Percentiles rank a stretch among this genome's conserved stretches.
Conservation (phyloP, 176 grass and related monocot species). For the Carex parvula region DNA sequence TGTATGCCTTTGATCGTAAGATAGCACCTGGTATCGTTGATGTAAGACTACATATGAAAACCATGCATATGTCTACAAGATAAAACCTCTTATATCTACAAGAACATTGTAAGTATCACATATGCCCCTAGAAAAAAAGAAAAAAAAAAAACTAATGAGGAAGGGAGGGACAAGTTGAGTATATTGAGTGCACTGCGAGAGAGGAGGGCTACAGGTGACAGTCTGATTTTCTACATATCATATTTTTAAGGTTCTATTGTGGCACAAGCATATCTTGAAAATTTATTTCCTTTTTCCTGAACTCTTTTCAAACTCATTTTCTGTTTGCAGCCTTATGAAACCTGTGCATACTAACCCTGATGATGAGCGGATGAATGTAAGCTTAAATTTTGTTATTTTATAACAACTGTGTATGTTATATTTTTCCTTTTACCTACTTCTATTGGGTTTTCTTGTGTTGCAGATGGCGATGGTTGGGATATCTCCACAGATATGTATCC, state of each 20-base stretch:
- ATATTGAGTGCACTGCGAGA: neutral
- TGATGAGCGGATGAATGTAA: constrained; percentile 75
- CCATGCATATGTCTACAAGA: neutral
- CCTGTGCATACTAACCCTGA: constrained; percentile 63
- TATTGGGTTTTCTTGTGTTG: constrained; percentile 28
- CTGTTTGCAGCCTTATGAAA: constrained; percentile 62
- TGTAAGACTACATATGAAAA: neutral
- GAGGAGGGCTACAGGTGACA: neutral
- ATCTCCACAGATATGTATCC: constrained; percentile 90
- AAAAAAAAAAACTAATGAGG: neutral
- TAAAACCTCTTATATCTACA: neutral
- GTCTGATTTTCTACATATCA: constrained; percentile 4
- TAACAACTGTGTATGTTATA: constrained; percentile 3
- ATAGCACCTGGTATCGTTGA: neutral
- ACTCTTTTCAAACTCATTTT: constrained; percentile 12
- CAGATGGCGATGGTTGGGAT: constrained; percentile 90
- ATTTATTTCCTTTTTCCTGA: neutral
- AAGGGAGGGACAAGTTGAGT: neutral
- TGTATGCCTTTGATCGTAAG: neutral
- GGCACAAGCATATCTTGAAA: neutral
- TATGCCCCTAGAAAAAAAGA: neutral
- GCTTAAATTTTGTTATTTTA: constrained; percentile 9
- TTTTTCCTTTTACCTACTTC: constrained; percentile 8
- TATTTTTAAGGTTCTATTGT: neutral
- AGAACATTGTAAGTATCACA: neutral